These are phyloP conservation scores for Paraleonurus japonicus DNA, from an alignment of 257 asterid species.

Conservation along the genomic window DNA sequence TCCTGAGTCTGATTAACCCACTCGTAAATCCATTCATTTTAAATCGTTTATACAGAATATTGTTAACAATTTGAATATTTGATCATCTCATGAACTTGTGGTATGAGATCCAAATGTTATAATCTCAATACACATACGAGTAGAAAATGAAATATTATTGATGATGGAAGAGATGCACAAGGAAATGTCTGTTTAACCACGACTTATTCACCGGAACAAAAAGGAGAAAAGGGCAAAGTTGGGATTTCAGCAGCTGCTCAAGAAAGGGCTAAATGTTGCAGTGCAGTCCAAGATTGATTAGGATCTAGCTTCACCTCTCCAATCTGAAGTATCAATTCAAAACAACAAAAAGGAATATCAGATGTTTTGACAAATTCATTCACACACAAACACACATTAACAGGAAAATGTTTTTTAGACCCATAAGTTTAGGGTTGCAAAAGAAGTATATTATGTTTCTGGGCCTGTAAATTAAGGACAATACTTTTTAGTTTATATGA, in stretches of 20 bases:
- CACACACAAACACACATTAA: neutral
- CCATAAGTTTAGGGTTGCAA: too few species aligned
- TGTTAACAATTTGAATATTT: neutral
- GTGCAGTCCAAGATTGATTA: constrained; percentile 77
- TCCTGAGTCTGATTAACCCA: too few species aligned
- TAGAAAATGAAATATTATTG: neutral
- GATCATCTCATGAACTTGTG: neutral
- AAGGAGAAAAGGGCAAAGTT: neutral
- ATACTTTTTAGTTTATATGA: too few species aligned
- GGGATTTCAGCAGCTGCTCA: constrained; percentile 33
- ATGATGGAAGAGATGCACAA: neutral
- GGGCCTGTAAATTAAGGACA: too few species aligned
- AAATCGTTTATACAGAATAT: neutral
- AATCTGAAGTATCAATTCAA: constrained; percentile 48
- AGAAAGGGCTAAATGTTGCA: constrained; percentile 59
- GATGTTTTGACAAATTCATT: neutral
- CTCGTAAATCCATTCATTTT: neutral
- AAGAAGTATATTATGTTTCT: too few species aligned
- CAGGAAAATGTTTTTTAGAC: too few species aligned
- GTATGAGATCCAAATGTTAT: neutral
- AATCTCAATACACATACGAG: neutral
- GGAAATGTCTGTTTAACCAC: neutral
- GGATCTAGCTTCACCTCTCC: constrained; percentile 73
- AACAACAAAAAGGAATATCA: neutral
- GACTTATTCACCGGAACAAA: too few species aligned